Conservation (phyloP, 139 green algal genomes). For the Haematococcus lacustris region DNA sequence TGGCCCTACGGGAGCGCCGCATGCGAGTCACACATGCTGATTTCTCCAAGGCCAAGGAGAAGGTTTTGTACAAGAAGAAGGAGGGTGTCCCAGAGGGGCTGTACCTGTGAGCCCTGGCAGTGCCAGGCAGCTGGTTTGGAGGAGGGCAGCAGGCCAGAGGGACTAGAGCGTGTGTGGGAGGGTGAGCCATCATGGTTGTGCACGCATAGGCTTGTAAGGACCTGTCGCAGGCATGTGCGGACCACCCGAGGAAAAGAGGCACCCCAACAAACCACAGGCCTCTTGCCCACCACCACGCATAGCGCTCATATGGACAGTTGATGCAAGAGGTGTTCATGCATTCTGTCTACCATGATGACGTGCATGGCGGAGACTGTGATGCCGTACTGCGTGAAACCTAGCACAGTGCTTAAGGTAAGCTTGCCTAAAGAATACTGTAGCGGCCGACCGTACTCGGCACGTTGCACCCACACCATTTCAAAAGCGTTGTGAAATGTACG, state of each 20-base stretch:
- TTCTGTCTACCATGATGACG: too few relatives aligned
- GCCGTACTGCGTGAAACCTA: too few relatives aligned
- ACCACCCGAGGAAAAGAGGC: neutral
- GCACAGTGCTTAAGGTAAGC: too few relatives aligned
- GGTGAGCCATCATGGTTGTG: neutral
- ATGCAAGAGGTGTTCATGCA: too few relatives aligned
- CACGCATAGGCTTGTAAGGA: neutral
- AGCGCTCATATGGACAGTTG: too few relatives aligned
- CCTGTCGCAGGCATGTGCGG: neutral
- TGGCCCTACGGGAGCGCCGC: slow-evolving; percentile 90
- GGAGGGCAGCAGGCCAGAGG: neutral
- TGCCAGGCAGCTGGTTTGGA: neutral
- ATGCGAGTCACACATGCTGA: slow-evolving; percentile 90
- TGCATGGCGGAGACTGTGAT: too few relatives aligned
- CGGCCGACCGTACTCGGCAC: too few relatives aligned
- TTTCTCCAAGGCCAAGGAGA: slow-evolving; percentile 91
- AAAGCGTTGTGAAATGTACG: too few relatives aligned
- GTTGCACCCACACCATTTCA: too few relatives aligned
- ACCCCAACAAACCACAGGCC: neutral
- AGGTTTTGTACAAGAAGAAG: slow-evolving; percentile 99
- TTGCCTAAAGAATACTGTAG: too few relatives aligned
- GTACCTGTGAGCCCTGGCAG: slow-evolving; percentile 74
- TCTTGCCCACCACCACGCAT: neutral
- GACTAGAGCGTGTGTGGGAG: neutral
- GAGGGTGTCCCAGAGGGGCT: slow-evolving; percentile 94